Percentiles rank a stretch among this genome's conserved stretches.
These are phyloP conservation scores for Lactarius evosmus DNA, from an alignment of 768 basidiomycete genomes.

Conservation along the genomic window DNA sequence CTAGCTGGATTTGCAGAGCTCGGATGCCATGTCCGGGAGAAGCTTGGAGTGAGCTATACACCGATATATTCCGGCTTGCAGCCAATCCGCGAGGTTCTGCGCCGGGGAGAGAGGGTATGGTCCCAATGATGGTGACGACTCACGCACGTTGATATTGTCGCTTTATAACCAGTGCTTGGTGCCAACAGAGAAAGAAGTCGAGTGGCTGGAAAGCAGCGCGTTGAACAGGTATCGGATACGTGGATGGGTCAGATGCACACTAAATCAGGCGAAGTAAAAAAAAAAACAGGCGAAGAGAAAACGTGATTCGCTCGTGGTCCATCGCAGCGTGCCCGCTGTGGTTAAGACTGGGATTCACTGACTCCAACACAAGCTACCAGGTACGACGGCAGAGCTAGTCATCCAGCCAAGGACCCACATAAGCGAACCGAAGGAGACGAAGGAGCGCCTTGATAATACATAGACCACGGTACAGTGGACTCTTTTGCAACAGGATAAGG, in stretches of 20 bases:
- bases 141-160: neutral
- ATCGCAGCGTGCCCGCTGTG: neutral
- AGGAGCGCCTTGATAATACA: too few relatives aligned
- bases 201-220: too few relatives aligned
- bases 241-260: neutral
- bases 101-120: neutral
- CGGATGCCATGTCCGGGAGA: neutral
- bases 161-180: neutral
- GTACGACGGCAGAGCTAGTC: neutral
- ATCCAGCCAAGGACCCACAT: neutral
- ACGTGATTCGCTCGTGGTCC: neutral
- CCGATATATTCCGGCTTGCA: neutral
- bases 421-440: too few relatives aligned
- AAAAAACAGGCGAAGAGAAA: neutral
- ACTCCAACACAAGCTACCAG: neutral
- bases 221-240: too few relatives aligned
- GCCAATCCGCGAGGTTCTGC: neutral
- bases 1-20: neutral
- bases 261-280: too few relatives aligned
- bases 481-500: too few relatives aligned
- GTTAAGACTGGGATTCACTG: neutral
- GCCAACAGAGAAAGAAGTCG: neutral
- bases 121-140: neutral
- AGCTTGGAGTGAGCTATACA: neutral
- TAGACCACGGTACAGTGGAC: too few relatives aligned